phyloP scores from a whole-genome alignment of 1,284 basidiomycete species.

The Marasmius tenuissimus region DNA sequence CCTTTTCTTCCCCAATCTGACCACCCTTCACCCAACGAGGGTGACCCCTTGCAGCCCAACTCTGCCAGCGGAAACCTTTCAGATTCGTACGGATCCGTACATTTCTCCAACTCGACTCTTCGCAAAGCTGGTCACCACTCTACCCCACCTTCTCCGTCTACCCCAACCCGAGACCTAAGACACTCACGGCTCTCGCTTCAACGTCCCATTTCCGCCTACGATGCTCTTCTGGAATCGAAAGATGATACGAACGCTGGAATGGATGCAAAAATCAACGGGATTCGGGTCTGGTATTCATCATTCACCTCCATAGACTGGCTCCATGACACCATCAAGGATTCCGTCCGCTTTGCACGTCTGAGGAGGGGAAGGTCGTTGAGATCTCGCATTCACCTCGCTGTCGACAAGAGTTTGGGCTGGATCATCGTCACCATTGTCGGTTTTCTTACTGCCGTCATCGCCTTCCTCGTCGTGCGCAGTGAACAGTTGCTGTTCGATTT shows the following conservation, averaged over 20 bases:
- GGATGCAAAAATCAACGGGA: conserved; percentile 77
- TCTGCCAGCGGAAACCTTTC: not conserved
- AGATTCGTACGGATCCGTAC: conserved; percentile 1
- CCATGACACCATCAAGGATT: conserved; percentile 92
- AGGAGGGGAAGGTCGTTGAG: conserved; percentile 69
- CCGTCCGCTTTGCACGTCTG: conserved; percentile 72
- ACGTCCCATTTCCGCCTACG: conserved; percentile 75
- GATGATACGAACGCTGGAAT: conserved; percentile 38
- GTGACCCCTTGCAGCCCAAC: not conserved
- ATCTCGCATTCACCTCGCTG: conserved; percentile 65
- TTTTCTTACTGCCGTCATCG: conserved; percentile 80
- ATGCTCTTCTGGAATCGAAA: conserved; percentile 46
- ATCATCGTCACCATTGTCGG: conserved; percentile 87
- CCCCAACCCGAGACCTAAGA: too few species aligned
- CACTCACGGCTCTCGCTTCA: conserved; percentile 34
- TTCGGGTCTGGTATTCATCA: conserved; percentile 90
- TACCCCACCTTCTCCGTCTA: conserved; percentile 2
- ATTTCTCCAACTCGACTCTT: too few species aligned
- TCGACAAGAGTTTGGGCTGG: conserved; percentile 91
- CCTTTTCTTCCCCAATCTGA: not conserved
- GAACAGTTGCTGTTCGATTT: conserved; percentile 94
- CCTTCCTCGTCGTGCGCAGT: conserved; percentile 83
- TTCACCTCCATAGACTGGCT: conserved; percentile 89
- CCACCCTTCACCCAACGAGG: not conserved
- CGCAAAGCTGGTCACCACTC: not conserved